phyloP scores from a whole-genome alignment of 768 basidiomycete species.

The Tricholoma terreum region DNA sequence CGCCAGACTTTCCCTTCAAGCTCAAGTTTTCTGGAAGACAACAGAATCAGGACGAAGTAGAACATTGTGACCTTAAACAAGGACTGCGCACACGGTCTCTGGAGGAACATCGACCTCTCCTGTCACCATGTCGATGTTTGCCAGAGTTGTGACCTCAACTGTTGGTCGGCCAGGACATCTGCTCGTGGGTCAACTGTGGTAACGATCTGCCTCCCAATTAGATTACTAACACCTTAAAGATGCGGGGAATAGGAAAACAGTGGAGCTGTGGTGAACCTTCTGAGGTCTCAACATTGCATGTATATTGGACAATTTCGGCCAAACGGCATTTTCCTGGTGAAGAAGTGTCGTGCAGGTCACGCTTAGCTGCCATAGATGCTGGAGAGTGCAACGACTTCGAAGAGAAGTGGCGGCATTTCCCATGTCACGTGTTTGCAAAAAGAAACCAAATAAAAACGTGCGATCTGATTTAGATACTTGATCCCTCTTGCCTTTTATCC shows the following conservation, averaged over 20 bases:
- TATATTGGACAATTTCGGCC: conserved; percentile 71
- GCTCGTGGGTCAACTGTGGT: conserved; percentile 3
- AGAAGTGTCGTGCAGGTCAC: background rate
- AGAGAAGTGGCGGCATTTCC: background rate
- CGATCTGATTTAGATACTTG: conserved; percentile 23
- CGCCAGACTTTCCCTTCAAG: conserved; percentile 22
- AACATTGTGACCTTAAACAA: background rate
- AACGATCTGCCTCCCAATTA: background rate
- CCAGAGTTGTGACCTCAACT: conserved; percentile 65
- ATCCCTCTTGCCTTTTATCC: conserved; percentile 24
- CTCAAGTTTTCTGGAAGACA: conserved; percentile 22
- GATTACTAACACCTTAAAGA: conserved; percentile 63
- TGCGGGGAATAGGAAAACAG: conserved; percentile 73
- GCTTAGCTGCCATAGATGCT: background rate
- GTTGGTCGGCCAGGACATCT: conserved; percentile 69
- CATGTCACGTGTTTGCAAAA: conserved; percentile 29
- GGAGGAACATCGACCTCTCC: conserved; percentile 52
- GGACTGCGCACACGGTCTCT: conserved; percentile 32
- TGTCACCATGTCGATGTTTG: conserved; percentile 42
- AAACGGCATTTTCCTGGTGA: conserved; percentile 47
- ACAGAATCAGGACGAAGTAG: background rate
- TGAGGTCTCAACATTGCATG: conserved; percentile 45
- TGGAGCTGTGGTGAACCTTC: conserved; percentile 34
- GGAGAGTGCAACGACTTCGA: too few species aligned
- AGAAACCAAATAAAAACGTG: conserved; percentile 35